Conservation (phyloP, 768 basidiomycete species). For the Lepiota venenata region DNA sequence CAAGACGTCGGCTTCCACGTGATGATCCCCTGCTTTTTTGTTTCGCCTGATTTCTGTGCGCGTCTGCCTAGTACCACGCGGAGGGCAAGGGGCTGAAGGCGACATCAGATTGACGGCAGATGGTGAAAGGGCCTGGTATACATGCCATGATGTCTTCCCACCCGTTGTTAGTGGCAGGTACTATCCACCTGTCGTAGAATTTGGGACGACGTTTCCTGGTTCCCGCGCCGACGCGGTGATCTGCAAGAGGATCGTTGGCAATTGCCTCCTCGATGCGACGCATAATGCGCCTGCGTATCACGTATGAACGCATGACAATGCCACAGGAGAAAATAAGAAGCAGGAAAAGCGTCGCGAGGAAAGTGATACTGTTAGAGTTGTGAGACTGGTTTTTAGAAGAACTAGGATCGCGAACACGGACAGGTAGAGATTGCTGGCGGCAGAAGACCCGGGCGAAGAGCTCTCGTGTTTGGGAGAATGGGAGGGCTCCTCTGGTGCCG, state of each 20-base stretch:
- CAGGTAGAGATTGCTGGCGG: conserved; percentile 42
- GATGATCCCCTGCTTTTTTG: not conserved
- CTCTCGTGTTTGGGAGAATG: conserved; percentile 11
- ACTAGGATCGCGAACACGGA: conserved; percentile 18
- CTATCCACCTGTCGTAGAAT: conserved; percentile 45
- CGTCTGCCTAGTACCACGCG: not conserved
- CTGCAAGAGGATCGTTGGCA: conserved; percentile 45
- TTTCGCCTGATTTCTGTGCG: not conserved
- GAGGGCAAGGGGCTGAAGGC: conserved; percentile 4
- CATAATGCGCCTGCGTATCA: conserved; percentile 56
- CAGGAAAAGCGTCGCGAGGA: conserved; percentile 67
- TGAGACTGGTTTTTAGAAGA: conserved; percentile 1
- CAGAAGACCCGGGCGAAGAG: conserved; percentile 14
- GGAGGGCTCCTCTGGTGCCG: conserved; percentile 13
- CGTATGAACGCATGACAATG: conserved; percentile 61
- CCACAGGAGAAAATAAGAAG: conserved; percentile 62
- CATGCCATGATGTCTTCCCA: conserved; percentile 53
- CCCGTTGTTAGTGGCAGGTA: conserved; percentile 24
- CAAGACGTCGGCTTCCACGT: not conserved
- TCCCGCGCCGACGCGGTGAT: conserved; percentile 34
- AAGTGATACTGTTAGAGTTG: conserved; percentile 50
- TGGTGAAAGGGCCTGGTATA: conserved; percentile 8
- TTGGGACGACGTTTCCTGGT: conserved; percentile 43
- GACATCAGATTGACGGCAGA: not conserved
- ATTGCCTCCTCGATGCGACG: conserved; percentile 51